phyloP scores from a whole-genome alignment of 2,329 filamentous ascomycete species.

The Mariannaea elegans region DNA sequence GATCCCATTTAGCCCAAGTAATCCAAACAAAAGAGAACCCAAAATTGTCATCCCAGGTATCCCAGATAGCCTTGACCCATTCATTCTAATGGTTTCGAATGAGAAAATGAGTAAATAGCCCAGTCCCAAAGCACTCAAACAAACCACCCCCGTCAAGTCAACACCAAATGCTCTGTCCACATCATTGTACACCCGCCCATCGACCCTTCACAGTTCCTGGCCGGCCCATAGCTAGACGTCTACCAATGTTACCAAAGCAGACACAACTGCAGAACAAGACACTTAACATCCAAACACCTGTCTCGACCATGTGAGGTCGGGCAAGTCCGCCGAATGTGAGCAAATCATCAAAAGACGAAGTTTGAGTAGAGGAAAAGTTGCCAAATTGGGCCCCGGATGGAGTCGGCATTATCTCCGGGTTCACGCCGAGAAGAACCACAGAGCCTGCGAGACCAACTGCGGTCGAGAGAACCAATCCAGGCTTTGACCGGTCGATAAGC shows the following conservation, averaged over 20 bases:
- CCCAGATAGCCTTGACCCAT: background rate
- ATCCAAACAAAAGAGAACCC: background rate
- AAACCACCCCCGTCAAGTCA: background rate
- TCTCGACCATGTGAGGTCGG: conserved; percentile 71
- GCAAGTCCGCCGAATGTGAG: conserved; percentile 60
- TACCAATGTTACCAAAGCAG: conserved; percentile 95
- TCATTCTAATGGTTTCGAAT: background rate
- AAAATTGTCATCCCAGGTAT: conserved; percentile 5
- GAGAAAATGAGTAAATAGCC: background rate
- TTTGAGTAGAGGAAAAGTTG: conserved; percentile 27
- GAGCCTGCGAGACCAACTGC: conserved; percentile 80
- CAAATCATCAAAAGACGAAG: conserved; percentile 23
- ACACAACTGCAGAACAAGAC: conserved; percentile 95
- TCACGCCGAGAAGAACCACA: conserved; percentile 75
- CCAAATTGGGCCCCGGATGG: conserved; percentile 56
- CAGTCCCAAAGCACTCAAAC: background rate
- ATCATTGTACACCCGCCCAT: conserved; percentile 55
- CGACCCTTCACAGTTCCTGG: conserved; percentile 53
- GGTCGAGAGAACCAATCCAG: conserved; percentile 83
- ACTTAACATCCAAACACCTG: conserved; percentile 89
- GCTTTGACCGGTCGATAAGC: conserved; percentile 87
- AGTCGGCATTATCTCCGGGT: conserved; percentile 79
- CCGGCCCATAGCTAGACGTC: conserved; percentile 72
- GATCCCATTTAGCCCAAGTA: background rate
- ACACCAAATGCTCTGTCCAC: background rate